Evolutionary conservation across 2,329 filamentous ascomycete species (phyloP), one percentile per base, ranked within the genome.

Genomic region (Conoideocrella luteorostrata): DNA sequence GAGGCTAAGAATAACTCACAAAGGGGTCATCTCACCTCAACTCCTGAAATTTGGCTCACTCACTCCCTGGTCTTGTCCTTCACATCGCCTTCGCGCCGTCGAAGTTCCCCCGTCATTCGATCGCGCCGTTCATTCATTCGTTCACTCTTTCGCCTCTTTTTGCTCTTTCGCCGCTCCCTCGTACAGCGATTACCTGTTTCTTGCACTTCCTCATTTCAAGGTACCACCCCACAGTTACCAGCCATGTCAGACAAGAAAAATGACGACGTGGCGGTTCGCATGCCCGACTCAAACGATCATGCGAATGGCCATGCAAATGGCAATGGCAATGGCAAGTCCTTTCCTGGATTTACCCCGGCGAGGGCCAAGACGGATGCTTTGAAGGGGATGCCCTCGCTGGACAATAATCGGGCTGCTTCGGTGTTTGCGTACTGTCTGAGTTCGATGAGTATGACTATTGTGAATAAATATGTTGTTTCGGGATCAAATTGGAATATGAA

Each of bases 381-480:
- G 20, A 38, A 41, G 38, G 41, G 36, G 1, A 17, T 47, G 7
- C 3, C 43, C 2, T 45, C 48, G 29, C 37, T 88, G 49, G 77
- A 83, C 57, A 88, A 89, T 67, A 93, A 81, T 65, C 87, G 89
- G 13, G 72, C 79, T 36, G 64, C 93, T 36, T 89, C 91, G 18
- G 86, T 98, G 56, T 62, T 95, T 52, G 81, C 87, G 38, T 98
- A 98, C 74, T 98, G 93, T 67, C 74, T 86, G 58, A 87, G 91
- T 44, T 96, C 90, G n/a, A 98, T 98, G 62, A 78, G 91, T 65
- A 98, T 98, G 93, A 98, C 93, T 5, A 87, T 96, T 17, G 93
- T 94, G 66, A 98, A 98, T 72, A 98, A 98, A 75, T 98, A 94
- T 66, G 90, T 96, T 50, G 80, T 98, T 35, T 96, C 88, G 9